Evolutionary conservation across 768 basidiomycete species (phyloP).

Genomic region (Phaeolepiota aurea): DNA sequence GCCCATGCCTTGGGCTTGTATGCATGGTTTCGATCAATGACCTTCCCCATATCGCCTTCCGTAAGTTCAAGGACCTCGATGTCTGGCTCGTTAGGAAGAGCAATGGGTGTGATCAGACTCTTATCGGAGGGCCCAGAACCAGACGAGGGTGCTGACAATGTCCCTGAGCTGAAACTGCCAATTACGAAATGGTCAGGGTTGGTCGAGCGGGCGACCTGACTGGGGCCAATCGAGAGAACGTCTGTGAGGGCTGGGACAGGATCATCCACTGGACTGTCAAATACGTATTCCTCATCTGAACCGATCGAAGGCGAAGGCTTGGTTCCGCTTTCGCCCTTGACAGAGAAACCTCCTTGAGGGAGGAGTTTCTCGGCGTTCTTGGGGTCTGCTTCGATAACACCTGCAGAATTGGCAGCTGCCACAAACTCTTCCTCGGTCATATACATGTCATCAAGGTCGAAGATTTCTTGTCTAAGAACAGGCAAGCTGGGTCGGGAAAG

Average conservation of each 20-base stretch:
- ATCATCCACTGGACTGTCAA: constrained; percentile 23
- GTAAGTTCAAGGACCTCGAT: constrained; percentile 34
- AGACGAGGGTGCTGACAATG: constrained; percentile 14
- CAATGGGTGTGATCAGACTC: constrained; percentile 42
- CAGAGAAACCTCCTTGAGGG: constrained; percentile 2
- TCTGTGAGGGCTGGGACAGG: constrained; percentile 7
- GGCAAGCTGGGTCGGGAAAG: constrained; percentile 50
- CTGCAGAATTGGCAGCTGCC: neutral
- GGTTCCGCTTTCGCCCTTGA: neutral
- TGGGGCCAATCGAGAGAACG: constrained; percentile 1
- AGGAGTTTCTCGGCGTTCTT: no score
- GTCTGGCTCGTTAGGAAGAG: constrained; percentile 28
- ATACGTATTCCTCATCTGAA: constrained; percentile 29
- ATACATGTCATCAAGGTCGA: constrained; percentile 53
- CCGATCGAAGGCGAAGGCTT: constrained; percentile 6
- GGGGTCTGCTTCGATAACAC: no score
- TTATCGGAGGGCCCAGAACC: constrained; percentile 27
- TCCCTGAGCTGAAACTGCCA: constrained; percentile 8
- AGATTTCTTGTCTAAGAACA: constrained; percentile 49
- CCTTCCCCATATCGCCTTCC: constrained; percentile 24
- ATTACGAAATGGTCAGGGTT: constrained; percentile 11
- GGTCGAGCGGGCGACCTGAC: constrained; percentile 10
- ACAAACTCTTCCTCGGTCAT: constrained; percentile 40
- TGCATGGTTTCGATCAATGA: constrained; percentile 4
- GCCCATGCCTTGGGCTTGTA: constrained; percentile 7